Base-by-base conservation (phyloP, 2,329 filamentous ascomycete genomes). In the Colletotrichum neosansevieriae region DNA sequence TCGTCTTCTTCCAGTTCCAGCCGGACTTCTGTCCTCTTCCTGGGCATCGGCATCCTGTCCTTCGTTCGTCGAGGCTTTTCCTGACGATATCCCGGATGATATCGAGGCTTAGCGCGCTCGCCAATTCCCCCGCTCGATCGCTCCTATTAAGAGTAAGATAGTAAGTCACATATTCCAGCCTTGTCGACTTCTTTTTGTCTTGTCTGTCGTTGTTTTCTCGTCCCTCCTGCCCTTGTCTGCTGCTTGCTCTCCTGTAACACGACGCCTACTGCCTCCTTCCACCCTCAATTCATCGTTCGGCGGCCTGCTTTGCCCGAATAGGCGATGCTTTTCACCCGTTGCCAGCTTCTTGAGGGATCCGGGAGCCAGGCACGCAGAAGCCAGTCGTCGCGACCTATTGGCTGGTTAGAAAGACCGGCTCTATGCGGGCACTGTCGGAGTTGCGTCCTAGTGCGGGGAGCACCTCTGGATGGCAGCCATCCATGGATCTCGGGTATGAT, bases 31-130 rank as follows among this genome's bases (percentile, higher is more conserved):
- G 45, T 58, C 36, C 54, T 24, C 24, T 17, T 50, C 61, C 54
- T 56, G 61, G 54, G 21, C 61, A 63, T 44, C 58, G 36, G 58
- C 47, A 42, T 53, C 47, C 49, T 44, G 60, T 64, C 58, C 42
- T 36, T 56, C 40, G 49, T 62, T 58, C 45, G 29, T 47, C 58
- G 17, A 29, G 10, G 19, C 34, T 38, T 32, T 45, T 45, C 40
- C 57, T 44, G 56, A 47, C 58, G 58, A 57, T 60, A 66, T 65
- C 54, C 66, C 62, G 61, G 61, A 68, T 68, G 66, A 65, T 60
- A 68, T 68, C 61, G 42, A 65, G 61, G 61, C 61, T 66, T 44
- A 66, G 61, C 65, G 54, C 61, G 21, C 47, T 47, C 54, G 29
- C 45, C 21, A 32, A 10, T 21, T 56, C 65, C 60, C 65, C 54